phyloP scores from a whole-genome alignment of 1,284 basidiomycete species.

The Naganishia sp. region DNA sequence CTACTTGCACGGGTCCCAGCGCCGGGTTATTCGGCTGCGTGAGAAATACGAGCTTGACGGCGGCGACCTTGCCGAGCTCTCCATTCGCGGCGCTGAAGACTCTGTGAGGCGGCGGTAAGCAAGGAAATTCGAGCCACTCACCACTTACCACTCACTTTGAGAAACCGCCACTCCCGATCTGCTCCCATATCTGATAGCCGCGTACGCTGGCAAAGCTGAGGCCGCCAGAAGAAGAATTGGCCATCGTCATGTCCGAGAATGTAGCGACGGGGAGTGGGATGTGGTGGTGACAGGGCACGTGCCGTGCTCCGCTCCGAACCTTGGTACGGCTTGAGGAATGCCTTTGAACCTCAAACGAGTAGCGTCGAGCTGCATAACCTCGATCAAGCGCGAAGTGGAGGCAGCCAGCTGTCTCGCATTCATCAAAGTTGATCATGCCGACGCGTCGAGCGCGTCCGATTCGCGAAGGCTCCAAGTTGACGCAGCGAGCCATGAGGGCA shows the following conservation, averaged over 20 bases:
- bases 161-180: conserved; percentile 25
- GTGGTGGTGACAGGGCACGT: neutral
- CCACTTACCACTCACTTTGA: conserved; percentile 5
- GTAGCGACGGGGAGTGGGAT: neutral
- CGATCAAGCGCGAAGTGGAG: neutral
- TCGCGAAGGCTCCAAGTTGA: too few relatives aligned
- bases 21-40: conserved; percentile 14
- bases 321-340: too few relatives aligned
- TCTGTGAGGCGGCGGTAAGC: neutral
- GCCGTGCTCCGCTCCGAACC: too few relatives aligned
- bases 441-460: conserved; percentile 2
- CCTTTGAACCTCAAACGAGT: too few relatives aligned
- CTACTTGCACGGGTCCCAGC: conserved; percentile 49
- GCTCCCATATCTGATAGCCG: conserved; percentile 18
- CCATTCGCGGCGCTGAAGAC: conserved; percentile 7
- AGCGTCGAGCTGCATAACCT: too few relatives aligned
- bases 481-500: too few relatives aligned
- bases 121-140: neutral
- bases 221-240: neutral
- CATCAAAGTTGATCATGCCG: neutral
- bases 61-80: neutral
- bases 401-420: conserved; percentile 8
- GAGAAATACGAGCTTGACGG: conserved; percentile 23
- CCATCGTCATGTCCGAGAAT: conserved; percentile 2
- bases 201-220: conserved; percentile 1